Evolutionary conservation across 805 yeast genomes (phyloP), one percentile per base, ranked within the genome.

Genomic region (Pichia ethanolica): DNA sequence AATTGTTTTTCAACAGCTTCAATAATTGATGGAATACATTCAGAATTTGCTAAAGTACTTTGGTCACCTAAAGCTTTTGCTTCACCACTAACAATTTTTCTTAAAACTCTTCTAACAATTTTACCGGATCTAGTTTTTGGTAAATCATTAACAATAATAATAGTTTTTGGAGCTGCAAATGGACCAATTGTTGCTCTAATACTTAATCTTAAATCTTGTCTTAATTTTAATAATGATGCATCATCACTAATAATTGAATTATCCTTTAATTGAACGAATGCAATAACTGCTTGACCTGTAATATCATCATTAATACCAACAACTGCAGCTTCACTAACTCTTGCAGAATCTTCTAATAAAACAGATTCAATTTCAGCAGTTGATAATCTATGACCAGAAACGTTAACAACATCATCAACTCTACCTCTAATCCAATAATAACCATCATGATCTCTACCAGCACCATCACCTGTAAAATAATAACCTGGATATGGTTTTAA

Each of bases 111-210:
- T 77, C 99, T 86, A 96, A 93, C 91, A 65, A 93, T 91, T 78
- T 93, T 93, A 60, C 99, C 99, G 10, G 97, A 89, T 73, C 99
- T 82, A 27, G 99, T 93, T 79, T 91, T 93, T 71, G 99, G 99
- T 68, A 93, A 79, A 65, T 93, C 98, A 53, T 81, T 83, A 49
- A 91, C 95, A 52, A 90, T 71, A 51, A 90, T 82, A 51, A 72
- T 71, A 45, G 82, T 73, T 70, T 90, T 90, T 64, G 99, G 99
- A 50, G 98, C 95, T 25, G 99, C 99, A 70, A 89, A 89, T 44
- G 89, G 89, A 42, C 96, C 96, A 67, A 89, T 89, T 63, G 85
- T 89, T 67, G 87, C 85, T 69, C 99, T 81, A 45, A 93, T 97
- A 54, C 89, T 88, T 70, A 89, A 72, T 51, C 89, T 78, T 56